A percentile compares a stretch with the other conserved stretches of the same genome.
Evolutionary conservation across 164 flowering plant genomes (phyloP).

Genomic region (Amborella trichopoda): DNA sequence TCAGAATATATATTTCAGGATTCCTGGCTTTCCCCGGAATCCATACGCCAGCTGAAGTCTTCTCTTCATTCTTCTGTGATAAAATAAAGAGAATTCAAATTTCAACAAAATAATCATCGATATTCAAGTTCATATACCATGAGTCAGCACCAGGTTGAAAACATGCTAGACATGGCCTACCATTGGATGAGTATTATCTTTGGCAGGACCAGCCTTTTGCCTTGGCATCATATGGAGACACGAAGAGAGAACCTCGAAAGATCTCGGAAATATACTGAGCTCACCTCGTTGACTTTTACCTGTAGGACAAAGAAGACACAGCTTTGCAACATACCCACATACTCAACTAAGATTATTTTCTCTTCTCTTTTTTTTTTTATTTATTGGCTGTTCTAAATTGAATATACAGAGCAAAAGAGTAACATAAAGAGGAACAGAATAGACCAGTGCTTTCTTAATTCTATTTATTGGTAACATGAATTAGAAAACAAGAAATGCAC

Average conservation of each 20-base stretch:
- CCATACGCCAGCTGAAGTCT: constrained; percentile 34
- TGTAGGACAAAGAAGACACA: constrained; percentile 10
- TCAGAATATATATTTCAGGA: constrained; percentile 65
- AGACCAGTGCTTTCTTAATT: too few relatives aligned
- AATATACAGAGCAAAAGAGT: too few relatives aligned
- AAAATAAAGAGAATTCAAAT: constrained; percentile 1
- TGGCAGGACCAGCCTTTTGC: constrained; percentile 37
- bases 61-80: constrained; percentile 37
- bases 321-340: not conserved
- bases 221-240: constrained; percentile 98
- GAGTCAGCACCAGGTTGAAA: not conserved
- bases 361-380: too few relatives aligned
- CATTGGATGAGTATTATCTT: constrained; percentile 28
- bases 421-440: too few relatives aligned
- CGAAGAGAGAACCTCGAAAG: constrained; percentile 58
- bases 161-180: constrained; percentile 11
- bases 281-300: constrained; percentile 93
- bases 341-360: too few relatives aligned
- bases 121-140: too few relatives aligned
- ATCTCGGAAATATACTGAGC: constrained; percentile 75
- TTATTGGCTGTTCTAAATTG: too few relatives aligned
- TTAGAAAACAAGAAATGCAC: too few relatives aligned
- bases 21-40: constrained; percentile 71
- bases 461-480: too few relatives aligned
- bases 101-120: too few relatives aligned